Percentiles rank a stretch among this genome's conserved stretches.
phyloP scores from a whole-genome alignment of 768 basidiomycete species.

The Lactarius trivialis region DNA sequence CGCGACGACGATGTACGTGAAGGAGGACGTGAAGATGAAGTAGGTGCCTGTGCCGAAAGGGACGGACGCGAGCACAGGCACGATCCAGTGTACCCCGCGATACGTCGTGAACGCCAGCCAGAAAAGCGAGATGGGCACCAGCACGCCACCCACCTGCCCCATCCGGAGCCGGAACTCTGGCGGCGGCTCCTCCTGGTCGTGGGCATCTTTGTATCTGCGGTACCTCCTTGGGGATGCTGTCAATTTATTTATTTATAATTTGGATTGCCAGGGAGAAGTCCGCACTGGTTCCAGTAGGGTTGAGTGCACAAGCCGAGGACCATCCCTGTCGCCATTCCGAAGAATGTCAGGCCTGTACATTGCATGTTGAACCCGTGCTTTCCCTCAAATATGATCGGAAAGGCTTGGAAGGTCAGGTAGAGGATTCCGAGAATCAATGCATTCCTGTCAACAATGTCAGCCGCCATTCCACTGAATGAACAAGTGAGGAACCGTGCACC shows the following conservation, averaged over 20 bases:
- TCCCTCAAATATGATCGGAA: conserved; percentile 45
- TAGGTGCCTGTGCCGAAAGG: conserved; percentile 50
- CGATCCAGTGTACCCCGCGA: conserved; percentile 40
- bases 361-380: conserved; percentile 50
- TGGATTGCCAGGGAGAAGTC: background rate
- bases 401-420: conserved; percentile 49
- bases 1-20: conserved; percentile 50
- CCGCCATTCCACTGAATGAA: background rate
- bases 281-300: conserved; percentile 41
- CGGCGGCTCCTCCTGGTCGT: conserved; percentile 44
- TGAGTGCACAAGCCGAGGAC: conserved; percentile 34
- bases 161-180: conserved; percentile 61
- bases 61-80: conserved; percentile 38
- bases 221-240: conserved; percentile 31
- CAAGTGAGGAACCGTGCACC: conserved; percentile 40
- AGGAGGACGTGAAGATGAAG: conserved; percentile 63
- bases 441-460: conserved; percentile 28
- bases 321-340: conserved; percentile 48
- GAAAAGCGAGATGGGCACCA: conserved; percentile 53
- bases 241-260: background rate
- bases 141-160: conserved; percentile 61
- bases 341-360: conserved; percentile 41
- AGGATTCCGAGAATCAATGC: conserved; percentile 39
- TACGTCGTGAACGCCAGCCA: conserved; percentile 53
- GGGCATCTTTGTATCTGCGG: conserved; percentile 32